Base-by-base conservation (phyloP, 1,284 basidiomycete species). In the Rhodotorula glutinis region DNA sequence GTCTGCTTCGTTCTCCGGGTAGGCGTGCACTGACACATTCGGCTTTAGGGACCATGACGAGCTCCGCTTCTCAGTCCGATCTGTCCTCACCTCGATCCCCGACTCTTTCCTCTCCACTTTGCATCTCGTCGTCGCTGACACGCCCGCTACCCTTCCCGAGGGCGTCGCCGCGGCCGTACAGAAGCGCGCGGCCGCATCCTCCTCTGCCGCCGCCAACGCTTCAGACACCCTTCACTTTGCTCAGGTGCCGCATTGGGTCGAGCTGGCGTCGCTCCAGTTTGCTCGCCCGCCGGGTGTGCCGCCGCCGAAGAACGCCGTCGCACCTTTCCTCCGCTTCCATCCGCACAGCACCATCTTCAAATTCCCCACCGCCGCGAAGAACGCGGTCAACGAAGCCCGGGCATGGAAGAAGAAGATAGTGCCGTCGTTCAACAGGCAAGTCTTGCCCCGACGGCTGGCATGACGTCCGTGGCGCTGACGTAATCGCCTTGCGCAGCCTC, bases 41-140 rank as follows among this genome's bases (percentile, higher is more conserved):
- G 33, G 11, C 33, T 11, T 38, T 55, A 72, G 68, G 1, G 71
- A 72, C 16, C 71, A 73, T 57, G 73, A 71, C 55, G 73, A 74
- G 30, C 60, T 74, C 2, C 69, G 73, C 19, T 69, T 61, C 58
- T 73, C 71, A 3, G 58, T 73, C 17, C 69, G 71, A 16, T 71
- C 71, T 9, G 62, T 65, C n/a, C 25, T 70, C 13, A n/a, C 49
- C 0, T 53, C 65, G 2, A 51, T 69, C 43, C 13, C 47, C 10
- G 8, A n/a, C n/a, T 29, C 27, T 2, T 8, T 49, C 3, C 41
- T 72, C 13, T 47, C 62, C 4, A 60, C 60, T 0, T 27, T 70
- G 13, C 71, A 72, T 52, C 63, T 70, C 56, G 58, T 72, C 43
- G 67, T 67, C n/a, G 57, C 60, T 25, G 71, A 69, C 25, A 49